Evolutionary conservation across 306 rosid species (phyloP), one percentile per base, ranked within the genome.

Genomic region (Trichosanthes truncata): DNA sequence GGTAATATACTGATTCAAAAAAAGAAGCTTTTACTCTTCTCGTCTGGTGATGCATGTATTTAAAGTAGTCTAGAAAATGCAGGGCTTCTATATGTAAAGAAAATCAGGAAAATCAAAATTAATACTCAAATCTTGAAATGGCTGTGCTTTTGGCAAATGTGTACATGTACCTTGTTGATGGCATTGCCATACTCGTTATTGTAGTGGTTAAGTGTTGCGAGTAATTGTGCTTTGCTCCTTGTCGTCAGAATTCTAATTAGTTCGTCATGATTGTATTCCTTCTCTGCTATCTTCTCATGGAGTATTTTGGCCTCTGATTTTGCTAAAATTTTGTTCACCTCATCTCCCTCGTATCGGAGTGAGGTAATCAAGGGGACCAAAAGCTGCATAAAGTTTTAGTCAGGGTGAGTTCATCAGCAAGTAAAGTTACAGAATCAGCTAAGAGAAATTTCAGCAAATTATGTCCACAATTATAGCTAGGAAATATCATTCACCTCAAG

Each of bases 301-400:
- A 93, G 91, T 83, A 90, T 48, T 82, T 90, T 88, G 55, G 96
- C 93, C 83, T 93, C 97, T 75, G 93, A 84, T 80, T 87, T 89
- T 80, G 92, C 96, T 81, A 89, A 81, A 65, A 75, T 72, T 79
- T 77, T 79, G 79, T 84, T 88, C 83, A 92, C 93, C 81, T 94
- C 98, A 77, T 87, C 96, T 74, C 98, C 98, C 62, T 89, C 97
- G 0, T 92, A 94, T 74, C 96, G 86, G 83, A 83, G 85, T 63
- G 83, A 74, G 84, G 84, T 87, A 83, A 92, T 86, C 63, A 94
- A 94, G 80, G 92, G 91, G 81, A 92, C 91, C 92, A 92, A 85
- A 84, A 94, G 94, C 98, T 94, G 82, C 74, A 55, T 35, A 57
- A 40, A 40, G 63, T 31, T 75, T 75, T 21, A 41, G 18, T 21